phyloP scores from a whole-genome alignment of 1,139 yeast genomes.

The Arxiozyma telluris region DNA sequence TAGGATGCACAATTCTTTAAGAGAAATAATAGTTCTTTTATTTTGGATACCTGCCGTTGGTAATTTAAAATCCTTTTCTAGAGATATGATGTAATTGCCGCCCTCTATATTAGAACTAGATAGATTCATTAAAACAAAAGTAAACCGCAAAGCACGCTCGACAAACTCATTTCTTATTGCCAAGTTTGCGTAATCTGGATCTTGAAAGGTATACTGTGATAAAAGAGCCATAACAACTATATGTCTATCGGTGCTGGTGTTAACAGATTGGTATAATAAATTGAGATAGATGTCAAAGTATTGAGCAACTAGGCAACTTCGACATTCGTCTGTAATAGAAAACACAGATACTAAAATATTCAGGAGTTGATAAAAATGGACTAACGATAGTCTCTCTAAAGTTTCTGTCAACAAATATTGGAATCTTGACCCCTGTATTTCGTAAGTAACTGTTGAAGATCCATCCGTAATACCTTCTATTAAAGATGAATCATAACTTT shows the following conservation, averaged over 20 bases:
- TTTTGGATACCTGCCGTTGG: constrained; percentile 53
- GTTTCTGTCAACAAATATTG: constrained; percentile 51
- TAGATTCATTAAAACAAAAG: constrained; percentile 50
- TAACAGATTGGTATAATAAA: constrained; percentile 56
- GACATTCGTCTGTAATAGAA: constrained; percentile 55
- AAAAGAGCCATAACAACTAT: constrained; percentile 62
- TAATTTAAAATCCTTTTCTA: constrained; percentile 39
- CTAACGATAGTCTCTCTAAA: constrained; percentile 55
- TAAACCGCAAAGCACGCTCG: constrained; percentile 23
- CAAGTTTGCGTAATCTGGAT: constrained; percentile 68
- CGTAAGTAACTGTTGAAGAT: constrained; percentile 27
- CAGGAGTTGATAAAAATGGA: constrained; percentile 50
- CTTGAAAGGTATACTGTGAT: constrained; percentile 81
- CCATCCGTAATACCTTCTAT: constrained; percentile 26
- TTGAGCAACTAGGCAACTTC: constrained; percentile 58
- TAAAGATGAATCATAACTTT: constrained; percentile 39
- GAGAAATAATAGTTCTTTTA: constrained; percentile 75
- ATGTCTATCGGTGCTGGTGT: constrained; percentile 76
- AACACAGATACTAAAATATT: constrained; percentile 63
- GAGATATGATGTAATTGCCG: constrained; percentile 51
- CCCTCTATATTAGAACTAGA: constrained; percentile 53
- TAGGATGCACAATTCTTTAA: constrained; percentile 75
- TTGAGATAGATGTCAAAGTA: constrained; percentile 78
- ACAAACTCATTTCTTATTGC: constrained; percentile 53
- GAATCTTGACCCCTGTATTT: constrained; percentile 58